These are phyloP conservation scores for Fonsecaea multimorphosa DNA, from an alignment of 2,329 filamentous ascomycete species.

Conservation along the genomic window DNA sequence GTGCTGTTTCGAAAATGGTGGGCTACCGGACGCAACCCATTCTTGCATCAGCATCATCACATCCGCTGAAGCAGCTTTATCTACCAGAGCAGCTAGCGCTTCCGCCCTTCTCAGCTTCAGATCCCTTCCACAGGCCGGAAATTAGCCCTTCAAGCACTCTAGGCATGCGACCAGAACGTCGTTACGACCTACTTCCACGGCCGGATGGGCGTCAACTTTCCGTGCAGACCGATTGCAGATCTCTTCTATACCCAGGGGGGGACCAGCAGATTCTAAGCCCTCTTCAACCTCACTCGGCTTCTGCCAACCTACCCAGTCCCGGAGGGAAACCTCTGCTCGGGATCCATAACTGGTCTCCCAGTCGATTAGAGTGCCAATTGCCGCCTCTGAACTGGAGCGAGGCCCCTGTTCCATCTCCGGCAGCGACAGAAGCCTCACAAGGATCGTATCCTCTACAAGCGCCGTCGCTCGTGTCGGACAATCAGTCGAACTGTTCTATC, in stretches of 20 bases:
- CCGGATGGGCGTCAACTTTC: neutral
- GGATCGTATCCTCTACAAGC: slow-evolving; percentile 64
- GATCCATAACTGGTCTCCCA: slow-evolving; percentile 8
- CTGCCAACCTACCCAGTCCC: neutral
- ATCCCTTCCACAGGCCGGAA: slow-evolving; percentile 14
- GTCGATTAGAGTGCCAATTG: slow-evolving; percentile 24
- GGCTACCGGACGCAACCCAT: slow-evolving; percentile 37
- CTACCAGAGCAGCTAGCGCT: neutral
- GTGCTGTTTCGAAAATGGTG: slow-evolving; percentile 22
- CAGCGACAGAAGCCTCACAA: slow-evolving; percentile 67
- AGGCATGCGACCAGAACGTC: slow-evolving; percentile 6
- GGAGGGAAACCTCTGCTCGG: neutral
- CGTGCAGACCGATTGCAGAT: neutral
- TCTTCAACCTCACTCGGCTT: neutral
- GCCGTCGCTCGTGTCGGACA: slow-evolving; percentile 74
- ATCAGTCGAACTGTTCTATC: slow-evolving; percentile 66
- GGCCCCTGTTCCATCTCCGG: slow-evolving; percentile 67
- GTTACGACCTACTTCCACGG: slow-evolving; percentile 4
- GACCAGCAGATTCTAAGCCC: neutral
- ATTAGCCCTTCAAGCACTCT: slow-evolving; percentile 3
- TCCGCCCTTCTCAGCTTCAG: slow-evolving; percentile 5
- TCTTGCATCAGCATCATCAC: slow-evolving; percentile 23
- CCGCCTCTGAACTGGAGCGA: slow-evolving; percentile 51
- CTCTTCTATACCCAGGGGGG: slow-evolving; percentile 1
- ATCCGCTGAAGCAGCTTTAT: slow-evolving; percentile 12